These are phyloP conservation scores for Cladophialophora chaetospira DNA, from an alignment of 2,329 filamentous ascomycete genomes.

Conservation along the genomic window DNA sequence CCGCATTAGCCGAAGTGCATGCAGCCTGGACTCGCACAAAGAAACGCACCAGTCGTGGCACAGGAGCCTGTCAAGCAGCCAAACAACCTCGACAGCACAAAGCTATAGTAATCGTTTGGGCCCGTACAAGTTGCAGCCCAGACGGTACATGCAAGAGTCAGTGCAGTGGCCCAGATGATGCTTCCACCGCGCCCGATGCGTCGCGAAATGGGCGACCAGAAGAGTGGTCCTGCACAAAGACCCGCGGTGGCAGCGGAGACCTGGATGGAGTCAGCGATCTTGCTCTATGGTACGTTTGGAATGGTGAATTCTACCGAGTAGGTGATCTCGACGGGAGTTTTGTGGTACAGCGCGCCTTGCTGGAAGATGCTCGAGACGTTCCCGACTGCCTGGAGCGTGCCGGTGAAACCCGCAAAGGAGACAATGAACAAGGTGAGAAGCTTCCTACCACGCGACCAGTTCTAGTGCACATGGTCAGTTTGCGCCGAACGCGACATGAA, in stretches of 20 bases:
- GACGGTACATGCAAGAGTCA: slow-evolving; percentile 26
- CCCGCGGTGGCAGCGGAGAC: slow-evolving; percentile 29
- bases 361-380: slow-evolving; percentile 14
- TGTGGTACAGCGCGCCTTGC: slow-evolving; percentile 27
- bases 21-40: background rate
- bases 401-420: slow-evolving; percentile 1
- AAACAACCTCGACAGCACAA: slow-evolving; percentile 30
- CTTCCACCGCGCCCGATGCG: slow-evolving; percentile 28
- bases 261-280: background rate
- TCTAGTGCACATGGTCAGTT: slow-evolving; percentile 8
- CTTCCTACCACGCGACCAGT: slow-evolving; percentile 9
- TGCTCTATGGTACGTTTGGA: background rate
- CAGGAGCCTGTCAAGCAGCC: slow-evolving; percentile 7
- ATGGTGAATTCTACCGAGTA: slow-evolving; percentile 20
- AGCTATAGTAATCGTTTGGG: slow-evolving; percentile 29
- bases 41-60: background rate
- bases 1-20: background rate
- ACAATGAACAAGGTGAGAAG: slow-evolving; percentile 1
- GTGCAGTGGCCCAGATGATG: slow-evolving; percentile 33
- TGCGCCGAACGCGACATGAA: too few relatives aligned
- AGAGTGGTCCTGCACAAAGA: slow-evolving; percentile 29
- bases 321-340: slow-evolving; percentile 23
- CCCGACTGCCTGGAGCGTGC: background rate
- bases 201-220: slow-evolving; percentile 29
- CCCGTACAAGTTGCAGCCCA: slow-evolving; percentile 36